phyloP scores from a whole-genome alignment of 1,284 basidiomycete species.

The Sanghuangporus weigelae region DNA sequence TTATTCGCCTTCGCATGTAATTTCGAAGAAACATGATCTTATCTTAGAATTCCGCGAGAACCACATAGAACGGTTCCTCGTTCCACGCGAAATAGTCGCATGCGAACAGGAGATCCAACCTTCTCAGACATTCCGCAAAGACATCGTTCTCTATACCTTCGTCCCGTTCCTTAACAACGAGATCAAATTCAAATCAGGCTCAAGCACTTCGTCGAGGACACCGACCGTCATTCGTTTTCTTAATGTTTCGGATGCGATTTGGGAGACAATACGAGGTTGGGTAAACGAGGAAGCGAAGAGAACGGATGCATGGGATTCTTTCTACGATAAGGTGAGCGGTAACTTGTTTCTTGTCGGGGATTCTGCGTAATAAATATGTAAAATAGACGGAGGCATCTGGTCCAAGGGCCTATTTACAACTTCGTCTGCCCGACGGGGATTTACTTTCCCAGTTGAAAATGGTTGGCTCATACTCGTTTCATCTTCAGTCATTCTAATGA shows the following conservation, averaged over 20 bases:
- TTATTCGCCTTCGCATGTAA: constrained; percentile 4
- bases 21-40: constrained; percentile 52
- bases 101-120: constrained; percentile 31
- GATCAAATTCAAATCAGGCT: background rate
- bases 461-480: constrained; percentile 31
- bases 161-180: constrained; percentile 9
- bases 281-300: constrained; percentile 13
- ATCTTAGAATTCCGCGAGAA: constrained; percentile 65
- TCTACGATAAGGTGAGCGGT: constrained; percentile 9
- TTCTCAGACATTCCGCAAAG: background rate
- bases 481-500: background rate
- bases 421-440: constrained; percentile 50
- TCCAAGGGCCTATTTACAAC: constrained; percentile 48
- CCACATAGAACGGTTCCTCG: constrained; percentile 52
- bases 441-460: constrained; percentile 52
- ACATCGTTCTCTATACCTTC: constrained; percentile 13
- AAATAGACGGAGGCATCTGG: constrained; percentile 24
- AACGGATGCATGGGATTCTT: constrained; percentile 1
- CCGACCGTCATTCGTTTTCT: constrained; percentile 3
- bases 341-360: background rate
- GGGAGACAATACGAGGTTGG: constrained; percentile 8
- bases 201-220: background rate
- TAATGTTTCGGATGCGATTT: constrained; percentile 1
- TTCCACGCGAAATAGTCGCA: constrained; percentile 53
- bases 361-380: constrained; percentile 6